Evolutionary conservation across 305 asterid genomes (phyloP).

Genomic region (Fraxinus ornus): DNA sequence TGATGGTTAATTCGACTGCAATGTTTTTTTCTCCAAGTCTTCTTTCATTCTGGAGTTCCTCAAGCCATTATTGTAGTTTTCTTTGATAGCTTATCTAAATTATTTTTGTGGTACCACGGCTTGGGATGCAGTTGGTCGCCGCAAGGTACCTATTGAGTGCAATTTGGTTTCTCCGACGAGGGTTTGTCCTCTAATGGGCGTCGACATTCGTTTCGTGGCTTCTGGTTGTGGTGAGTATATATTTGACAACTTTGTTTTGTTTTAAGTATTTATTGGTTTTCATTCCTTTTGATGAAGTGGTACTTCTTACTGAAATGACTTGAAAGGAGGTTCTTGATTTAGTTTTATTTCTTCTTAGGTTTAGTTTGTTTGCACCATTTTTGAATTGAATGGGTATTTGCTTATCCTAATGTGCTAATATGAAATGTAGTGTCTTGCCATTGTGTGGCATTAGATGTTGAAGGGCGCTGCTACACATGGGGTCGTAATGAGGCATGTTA

Average conservation of each 20-base stretch:
- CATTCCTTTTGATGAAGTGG: neutral
- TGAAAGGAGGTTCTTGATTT: neutral
- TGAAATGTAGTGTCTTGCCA: slow-evolving; percentile 76
- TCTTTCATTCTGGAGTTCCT: slow-evolving; percentile 5
- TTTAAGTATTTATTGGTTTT: neutral
- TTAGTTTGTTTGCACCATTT: neutral
- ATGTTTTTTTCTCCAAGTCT: slow-evolving; percentile 1
- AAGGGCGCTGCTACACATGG: slow-evolving; percentile 61
- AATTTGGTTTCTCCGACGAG: slow-evolving; percentile 84
- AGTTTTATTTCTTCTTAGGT: slow-evolving; percentile 6
- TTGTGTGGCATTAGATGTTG: slow-evolving; percentile 86
- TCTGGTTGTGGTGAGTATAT: slow-evolving; percentile 71
- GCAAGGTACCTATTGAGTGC: slow-evolving; percentile 55
- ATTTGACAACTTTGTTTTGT: neutral
- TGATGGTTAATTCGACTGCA: slow-evolving; percentile 14
- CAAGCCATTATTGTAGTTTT: slow-evolving; percentile 7
- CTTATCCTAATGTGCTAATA: slow-evolving; percentile 5
- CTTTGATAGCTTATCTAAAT: slow-evolving; percentile 16
- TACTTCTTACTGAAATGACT: neutral
- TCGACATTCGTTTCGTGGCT: slow-evolving; percentile 76
- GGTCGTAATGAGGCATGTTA: slow-evolving; percentile 68
- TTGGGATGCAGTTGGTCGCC: slow-evolving; percentile 82
- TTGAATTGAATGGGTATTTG: neutral
- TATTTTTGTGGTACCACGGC: slow-evolving; percentile 58
- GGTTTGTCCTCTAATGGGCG: slow-evolving; percentile 75